These are phyloP conservation scores for Ogataea neopini DNA, from an alignment of 805 yeast genomes.

Conservation along the genomic window DNA sequence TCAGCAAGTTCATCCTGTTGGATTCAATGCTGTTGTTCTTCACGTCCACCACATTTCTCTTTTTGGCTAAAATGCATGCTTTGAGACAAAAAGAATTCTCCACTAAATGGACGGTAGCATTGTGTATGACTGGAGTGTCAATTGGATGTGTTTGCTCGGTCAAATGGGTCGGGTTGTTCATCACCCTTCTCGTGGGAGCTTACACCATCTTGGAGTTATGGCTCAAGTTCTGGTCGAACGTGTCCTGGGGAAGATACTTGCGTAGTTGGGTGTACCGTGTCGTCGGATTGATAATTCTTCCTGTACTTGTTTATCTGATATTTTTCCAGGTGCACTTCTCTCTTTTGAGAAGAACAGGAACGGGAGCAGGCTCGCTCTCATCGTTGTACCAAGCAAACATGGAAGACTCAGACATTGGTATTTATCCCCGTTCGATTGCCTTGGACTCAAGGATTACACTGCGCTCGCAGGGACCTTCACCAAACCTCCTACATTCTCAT, in stretches of 20 bases:
- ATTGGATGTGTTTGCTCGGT: slow-evolving; percentile 84
- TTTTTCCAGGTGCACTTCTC: slow-evolving; percentile 82
- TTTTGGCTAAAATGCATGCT: slow-evolving; percentile 56
- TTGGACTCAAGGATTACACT: slow-evolving; percentile 59
- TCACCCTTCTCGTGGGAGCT: slow-evolving; percentile 85
- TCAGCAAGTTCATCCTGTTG: slow-evolving; percentile 71
- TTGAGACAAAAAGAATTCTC: slow-evolving; percentile 45
- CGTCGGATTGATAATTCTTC: slow-evolving; percentile 65
- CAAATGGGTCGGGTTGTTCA: slow-evolving; percentile 86
- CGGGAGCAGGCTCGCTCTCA: slow-evolving; percentile 70
- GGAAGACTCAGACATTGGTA: slow-evolving; percentile 59
- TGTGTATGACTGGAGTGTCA: slow-evolving; percentile 60
- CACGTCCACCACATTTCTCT: slow-evolving; percentile 67
- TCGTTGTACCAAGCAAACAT: slow-evolving; percentile 81
- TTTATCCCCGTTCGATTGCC: slow-evolving; percentile 67
- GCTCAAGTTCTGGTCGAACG: slow-evolving; percentile 80
- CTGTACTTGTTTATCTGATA: slow-evolving; percentile 64
- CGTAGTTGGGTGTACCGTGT: slow-evolving; percentile 76
- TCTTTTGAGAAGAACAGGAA: slow-evolving; percentile 75
- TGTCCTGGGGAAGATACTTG: slow-evolving; percentile 43
- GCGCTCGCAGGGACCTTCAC: slow-evolving; percentile 69
- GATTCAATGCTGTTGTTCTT: slow-evolving; percentile 78
- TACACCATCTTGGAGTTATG: slow-evolving; percentile 88
- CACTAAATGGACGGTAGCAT: slow-evolving; percentile 51
- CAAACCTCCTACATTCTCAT: slow-evolving; percentile 86